phyloP scores from a whole-genome alignment of 2,329 filamentous ascomycete species.

The Aspergillus calidoustus region DNA sequence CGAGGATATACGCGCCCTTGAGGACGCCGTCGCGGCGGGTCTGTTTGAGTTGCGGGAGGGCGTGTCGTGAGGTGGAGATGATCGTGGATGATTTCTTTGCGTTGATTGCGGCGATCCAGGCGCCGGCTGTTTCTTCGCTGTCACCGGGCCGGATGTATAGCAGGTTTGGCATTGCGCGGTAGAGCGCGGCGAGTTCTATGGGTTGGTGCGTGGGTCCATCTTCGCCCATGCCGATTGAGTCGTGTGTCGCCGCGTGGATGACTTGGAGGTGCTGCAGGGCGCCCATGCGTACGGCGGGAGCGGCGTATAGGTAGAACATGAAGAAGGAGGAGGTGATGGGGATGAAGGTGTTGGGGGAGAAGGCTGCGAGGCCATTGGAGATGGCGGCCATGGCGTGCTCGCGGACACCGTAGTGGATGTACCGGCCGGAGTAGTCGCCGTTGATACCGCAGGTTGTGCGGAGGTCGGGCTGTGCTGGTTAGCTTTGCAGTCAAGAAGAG shows the following conservation, averaged over 20 bases:
- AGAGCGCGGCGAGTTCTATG: constrained; percentile 61
- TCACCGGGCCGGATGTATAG: constrained; percentile 65
- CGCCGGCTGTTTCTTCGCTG: constrained; percentile 58
- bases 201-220: constrained; percentile 68
- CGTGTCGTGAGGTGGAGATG: constrained; percentile 51
- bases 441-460: constrained; percentile 42
- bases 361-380: constrained; percentile 74
- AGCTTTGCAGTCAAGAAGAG: constrained; percentile 3
- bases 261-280: constrained; percentile 59
- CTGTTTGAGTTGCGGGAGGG: constrained; percentile 43
- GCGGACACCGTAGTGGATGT: constrained; percentile 63
- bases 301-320: constrained; percentile 66
- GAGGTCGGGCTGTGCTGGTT: constrained; percentile 32
- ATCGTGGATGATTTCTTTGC: constrained; percentile 48
- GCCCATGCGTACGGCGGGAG: constrained; percentile 64
- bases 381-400: constrained; percentile 73
- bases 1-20: constrained; percentile 49
- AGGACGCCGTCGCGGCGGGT: constrained; percentile 45
- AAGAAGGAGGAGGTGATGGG: constrained; percentile 65
- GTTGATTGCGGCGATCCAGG: constrained; percentile 46
- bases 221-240: constrained; percentile 63
- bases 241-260: constrained; percentile 66
- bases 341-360: constrained; percentile 58
- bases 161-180: constrained; percentile 66
- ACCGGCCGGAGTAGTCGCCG: constrained; percentile 56